Percentiles rank a stretch among this genome's conserved stretches.
These are phyloP conservation scores for Pichia gijzeniarum DNA, from an alignment of 805 yeast species.

Conservation along the genomic window DNA sequence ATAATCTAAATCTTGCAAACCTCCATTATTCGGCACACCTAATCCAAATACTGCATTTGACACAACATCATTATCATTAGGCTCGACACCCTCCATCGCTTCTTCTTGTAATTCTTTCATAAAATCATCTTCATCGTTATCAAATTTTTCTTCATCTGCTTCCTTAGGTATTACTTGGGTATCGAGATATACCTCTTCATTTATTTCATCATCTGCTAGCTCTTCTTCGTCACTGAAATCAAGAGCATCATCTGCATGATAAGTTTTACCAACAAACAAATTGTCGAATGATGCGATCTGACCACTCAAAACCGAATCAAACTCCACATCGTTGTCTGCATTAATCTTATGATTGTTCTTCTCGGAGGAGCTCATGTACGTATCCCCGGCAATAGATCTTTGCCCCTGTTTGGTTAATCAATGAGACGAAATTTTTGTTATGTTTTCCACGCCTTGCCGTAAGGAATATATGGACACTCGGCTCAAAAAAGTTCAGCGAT, in stretches of 20 bases:
- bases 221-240: slow-evolving; percentile 95
- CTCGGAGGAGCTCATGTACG: not conserved
- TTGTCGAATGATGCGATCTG: slow-evolving; percentile 29
- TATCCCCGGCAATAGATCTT: not conserved
- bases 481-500: too few species aligned
- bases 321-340: slow-evolving; percentile 23
- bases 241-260: slow-evolving; percentile 86
- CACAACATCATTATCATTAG: slow-evolving; percentile 18
- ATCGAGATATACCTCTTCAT: not conserved
- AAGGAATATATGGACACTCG: too few species aligned
- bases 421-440: too few species aligned
- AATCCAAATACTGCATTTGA: slow-evolving; percentile 30
- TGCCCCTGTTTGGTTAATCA: too few species aligned
- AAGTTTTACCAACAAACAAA: slow-evolving; percentile 43
- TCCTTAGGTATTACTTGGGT: slow-evolving; percentile 24
- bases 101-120: slow-evolving; percentile 34
- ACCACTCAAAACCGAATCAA: slow-evolving; percentile 29
- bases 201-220: slow-evolving; percentile 67
- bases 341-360: not conserved
- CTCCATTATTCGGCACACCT: slow-evolving; percentile 26
- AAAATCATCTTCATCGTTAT: slow-evolving; percentile 31
- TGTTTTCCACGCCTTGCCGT: too few species aligned
- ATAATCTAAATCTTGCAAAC: slow-evolving; percentile 27
- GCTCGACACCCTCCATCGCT: slow-evolving; percentile 33
- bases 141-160: slow-evolving; percentile 35